Base-by-base conservation (phyloP, 306 rosid genomes). In the Phaseolus lunatus region DNA sequence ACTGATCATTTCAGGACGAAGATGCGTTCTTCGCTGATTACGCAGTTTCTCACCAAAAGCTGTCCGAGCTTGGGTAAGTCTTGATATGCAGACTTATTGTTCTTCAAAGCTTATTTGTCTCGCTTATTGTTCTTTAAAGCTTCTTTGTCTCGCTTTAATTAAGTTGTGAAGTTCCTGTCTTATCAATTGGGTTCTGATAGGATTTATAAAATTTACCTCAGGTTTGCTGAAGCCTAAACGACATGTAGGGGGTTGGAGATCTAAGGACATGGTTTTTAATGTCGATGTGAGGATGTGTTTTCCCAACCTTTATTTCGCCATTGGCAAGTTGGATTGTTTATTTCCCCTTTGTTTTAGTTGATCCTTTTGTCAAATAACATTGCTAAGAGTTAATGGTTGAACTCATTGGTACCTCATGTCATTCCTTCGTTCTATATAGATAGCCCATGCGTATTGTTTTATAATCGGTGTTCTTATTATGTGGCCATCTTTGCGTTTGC, bases 61-160 rank as follows among this genome's bases (percentile, higher is more conserved):
- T 96, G 50, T 92, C 98, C 1, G 99, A 96, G 88, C 94, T 96
- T 10, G 99, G 98, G 99, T 96, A 80, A 62, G 90, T 62, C 23
- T 39, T 71, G 8, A 7, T 8, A 24, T 58, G 2, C 44, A 7
- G 44, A 2, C 2, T 5, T 16, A 41, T 26, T 13, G 8, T 1
- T n/a, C 16, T 47, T 3, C 1, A 1, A 13, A 2, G 22, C 37
- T 20, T 39, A 3, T 33, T 4, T 39, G 44, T 39, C 13, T 9
- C 10, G 9, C 13, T 10, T 2, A n/a, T n/a, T 13, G 8, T 1
- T n/a, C 16, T 47, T 3, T 2, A 1, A 13, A 2, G 22, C 37
- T 20, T 39, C 13, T 33, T 4, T 39, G 44, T 39, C 13, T 9
- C 10, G 9, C 13, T 10, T 2, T 10, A 41, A 14, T 43, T 3